Base-by-base conservation (phyloP, 2,329 filamentous ascomycete species). In the Pseudogymnoascus sp. region DNA sequence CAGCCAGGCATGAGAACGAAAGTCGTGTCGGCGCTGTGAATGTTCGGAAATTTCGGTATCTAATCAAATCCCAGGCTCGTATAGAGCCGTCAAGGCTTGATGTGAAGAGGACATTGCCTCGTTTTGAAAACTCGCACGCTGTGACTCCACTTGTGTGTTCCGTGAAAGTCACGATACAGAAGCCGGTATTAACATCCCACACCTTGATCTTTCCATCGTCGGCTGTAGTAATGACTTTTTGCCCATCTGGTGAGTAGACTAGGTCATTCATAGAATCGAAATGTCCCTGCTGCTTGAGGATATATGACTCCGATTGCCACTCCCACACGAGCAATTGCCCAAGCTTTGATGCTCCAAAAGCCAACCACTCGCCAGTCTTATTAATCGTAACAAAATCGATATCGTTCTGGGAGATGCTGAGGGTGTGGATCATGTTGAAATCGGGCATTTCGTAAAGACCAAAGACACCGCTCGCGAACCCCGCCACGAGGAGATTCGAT, bases 171-270 rank as follows among this genome's bases (percentile, higher is more conserved):
- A 97, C 93, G 37, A 97, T 90, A 71, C 95, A 99, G 78, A 99
- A 99, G 0, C 96, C 95, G 0, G 95, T 97, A 63, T 91, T 89
- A 31, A 93, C 88, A 74, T 99, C 95, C 95, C 95, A 99, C 35
- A 99, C 91, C 75, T 99, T 99, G 75, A 99, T 90, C 77, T 97
- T 97, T 61, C 95, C 95, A 74, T 99, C 96, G 70, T 99, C 96
- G 2, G 95, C 90, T 1, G 91, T 89, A 0, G 95, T 99, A 64
- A 99, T 88, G 66, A 99, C 91, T 40, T 90, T 88, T 71, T 96
- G 91, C 4, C 95, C 93, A 71, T 97, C 93, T 0, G 95, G 93
- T 4, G 95, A 93, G 76, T 97, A 99, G 7, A 90, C 88, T 3
- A 99, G 81, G 0, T 92, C 85, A 75, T 97, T 97, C 85, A 97